These are phyloP conservation scores for Nannochloris sp. DNA, from an alignment of 139 green algal genomes.

Conservation along the genomic window DNA sequence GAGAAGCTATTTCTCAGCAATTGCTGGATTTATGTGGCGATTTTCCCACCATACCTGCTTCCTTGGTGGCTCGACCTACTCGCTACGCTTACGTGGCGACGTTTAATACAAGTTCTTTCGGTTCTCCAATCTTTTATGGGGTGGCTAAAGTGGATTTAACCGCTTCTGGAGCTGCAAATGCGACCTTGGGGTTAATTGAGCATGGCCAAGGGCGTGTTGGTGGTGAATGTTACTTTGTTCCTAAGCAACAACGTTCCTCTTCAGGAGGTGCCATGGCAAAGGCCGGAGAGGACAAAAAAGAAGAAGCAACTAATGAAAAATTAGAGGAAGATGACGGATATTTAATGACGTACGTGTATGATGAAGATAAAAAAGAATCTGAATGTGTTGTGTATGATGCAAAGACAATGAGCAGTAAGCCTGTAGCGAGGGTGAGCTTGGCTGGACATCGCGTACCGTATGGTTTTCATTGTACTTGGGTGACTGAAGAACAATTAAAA, in stretches of 20 bases:
- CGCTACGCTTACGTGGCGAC: conserved; percentile 22
- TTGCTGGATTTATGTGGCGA: conserved; percentile 35
- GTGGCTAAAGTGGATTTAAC: conserved; percentile 64
- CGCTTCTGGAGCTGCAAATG: neutral
- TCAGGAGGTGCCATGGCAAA: no score
- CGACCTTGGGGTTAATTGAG: conserved; percentile 25
- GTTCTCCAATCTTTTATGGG: conserved; percentile 31
- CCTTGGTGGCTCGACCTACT: conserved; percentile 19
- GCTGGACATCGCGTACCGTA: conserved; percentile 48
- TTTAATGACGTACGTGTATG: conserved; percentile 59
- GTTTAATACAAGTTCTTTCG: conserved; percentile 6
- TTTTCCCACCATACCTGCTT: conserved; percentile 44
- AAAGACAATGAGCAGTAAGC: conserved; percentile 48
- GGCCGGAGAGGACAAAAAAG: conserved; percentile 6
- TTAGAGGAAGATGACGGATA: conserved; percentile 64
- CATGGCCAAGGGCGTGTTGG: conserved; percentile 33
- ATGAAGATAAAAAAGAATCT: conserved; percentile 19
- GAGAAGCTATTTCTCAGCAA: neutral
- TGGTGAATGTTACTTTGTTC: conserved; percentile 71
- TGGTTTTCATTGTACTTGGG: conserved; percentile 59
- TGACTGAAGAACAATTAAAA: conserved; percentile 28
- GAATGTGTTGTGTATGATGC: conserved; percentile 62
- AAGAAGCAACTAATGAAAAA: no score
- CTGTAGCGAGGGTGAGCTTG: conserved; percentile 49
- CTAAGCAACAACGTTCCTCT: neutral